Evolutionary conservation across 2,329 filamentous ascomycete genomes (phyloP).

Genomic region (Davidsoniella eucalypti): DNA sequence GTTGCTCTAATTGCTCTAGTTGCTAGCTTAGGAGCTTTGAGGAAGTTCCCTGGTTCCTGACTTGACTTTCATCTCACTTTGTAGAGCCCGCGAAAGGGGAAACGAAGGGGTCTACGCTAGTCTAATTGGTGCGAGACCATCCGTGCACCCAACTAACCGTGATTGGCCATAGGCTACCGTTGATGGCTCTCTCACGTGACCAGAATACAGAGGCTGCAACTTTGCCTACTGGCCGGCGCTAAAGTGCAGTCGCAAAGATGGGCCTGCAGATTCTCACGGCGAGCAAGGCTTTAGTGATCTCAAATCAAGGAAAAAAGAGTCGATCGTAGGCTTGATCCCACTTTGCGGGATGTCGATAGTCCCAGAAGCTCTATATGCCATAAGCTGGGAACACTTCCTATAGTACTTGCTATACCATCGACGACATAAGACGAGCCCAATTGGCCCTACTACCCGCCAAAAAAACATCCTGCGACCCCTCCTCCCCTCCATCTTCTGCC

Average conservation of each 20-base stretch:
- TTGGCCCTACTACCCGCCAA: not conserved
- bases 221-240: not conserved
- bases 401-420: not conserved
- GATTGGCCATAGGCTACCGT: not conserved
- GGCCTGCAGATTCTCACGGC: slow-evolving; percentile 2
- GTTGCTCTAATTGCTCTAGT: slow-evolving; percentile 13
- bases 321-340: too few species aligned
- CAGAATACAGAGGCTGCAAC: not conserved
- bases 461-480: too few species aligned
- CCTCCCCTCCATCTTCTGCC: too few species aligned
- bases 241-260: not conserved
- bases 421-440: not conserved
- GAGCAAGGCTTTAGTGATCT: slow-evolving; percentile 4
- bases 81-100: slow-evolving; percentile 6
- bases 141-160: slow-evolving; percentile 1
- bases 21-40: slow-evolving; percentile 16
- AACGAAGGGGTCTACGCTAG: slow-evolving; percentile 4
- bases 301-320: slow-evolving; percentile 1
- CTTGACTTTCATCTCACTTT: slow-evolving; percentile 1
- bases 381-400: too few species aligned
- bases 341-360: too few species aligned
- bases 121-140: not conserved
- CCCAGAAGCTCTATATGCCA: too few species aligned
- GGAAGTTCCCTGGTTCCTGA: slow-evolving; percentile 25
- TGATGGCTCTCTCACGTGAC: not conserved